phyloP scores from a whole-genome alignment of 768 basidiomycete species.

The Suillus paluster region DNA sequence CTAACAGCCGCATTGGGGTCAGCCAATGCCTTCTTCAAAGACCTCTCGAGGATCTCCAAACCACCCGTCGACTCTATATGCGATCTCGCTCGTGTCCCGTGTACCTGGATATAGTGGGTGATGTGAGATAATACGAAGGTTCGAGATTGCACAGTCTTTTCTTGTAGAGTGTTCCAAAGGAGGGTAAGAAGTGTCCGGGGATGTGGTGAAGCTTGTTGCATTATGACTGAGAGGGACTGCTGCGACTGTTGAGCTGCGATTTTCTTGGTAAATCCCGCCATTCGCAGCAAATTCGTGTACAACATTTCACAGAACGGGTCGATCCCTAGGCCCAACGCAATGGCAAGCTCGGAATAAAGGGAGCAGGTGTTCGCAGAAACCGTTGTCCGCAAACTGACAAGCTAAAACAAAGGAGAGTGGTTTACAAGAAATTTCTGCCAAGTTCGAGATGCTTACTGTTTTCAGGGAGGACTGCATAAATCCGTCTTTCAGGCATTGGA shows the following conservation, averaged over 20 bases:
- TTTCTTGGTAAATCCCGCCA: slow-evolving; percentile 94
- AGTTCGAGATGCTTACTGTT: slow-evolving; percentile 57
- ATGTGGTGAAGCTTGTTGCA: slow-evolving; percentile 70
- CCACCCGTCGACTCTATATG: slow-evolving; percentile 72
- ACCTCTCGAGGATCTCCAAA: slow-evolving; percentile 73
- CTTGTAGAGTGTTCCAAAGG: slow-evolving; percentile 69
- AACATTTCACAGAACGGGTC: slow-evolving; percentile 84
- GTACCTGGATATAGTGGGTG: slow-evolving; percentile 73
- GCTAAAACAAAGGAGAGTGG: slow-evolving; percentile 45
- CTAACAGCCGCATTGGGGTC: slow-evolving; percentile 84
- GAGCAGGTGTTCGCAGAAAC: slow-evolving; percentile 79
- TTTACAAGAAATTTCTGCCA: neutral
- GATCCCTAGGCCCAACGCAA: slow-evolving; percentile 63
- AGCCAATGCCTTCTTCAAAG: slow-evolving; percentile 68
- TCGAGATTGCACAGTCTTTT: slow-evolving; percentile 82
- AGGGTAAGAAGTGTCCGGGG: slow-evolving; percentile 72
- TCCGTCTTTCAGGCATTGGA: slow-evolving; percentile 72
- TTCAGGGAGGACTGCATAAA: slow-evolving; percentile 86
- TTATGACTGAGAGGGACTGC: slow-evolving; percentile 64
- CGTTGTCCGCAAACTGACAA: slow-evolving; percentile 89
- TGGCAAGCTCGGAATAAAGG: slow-evolving; percentile 76
- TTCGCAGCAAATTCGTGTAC: slow-evolving; percentile 75
- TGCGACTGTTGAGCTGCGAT: slow-evolving; percentile 89
- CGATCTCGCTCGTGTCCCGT: slow-evolving; percentile 65
- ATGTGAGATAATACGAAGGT: slow-evolving; percentile 70